Conservation (phyloP, 306 rosid species). For the Begonia peltatifolia region DNA sequence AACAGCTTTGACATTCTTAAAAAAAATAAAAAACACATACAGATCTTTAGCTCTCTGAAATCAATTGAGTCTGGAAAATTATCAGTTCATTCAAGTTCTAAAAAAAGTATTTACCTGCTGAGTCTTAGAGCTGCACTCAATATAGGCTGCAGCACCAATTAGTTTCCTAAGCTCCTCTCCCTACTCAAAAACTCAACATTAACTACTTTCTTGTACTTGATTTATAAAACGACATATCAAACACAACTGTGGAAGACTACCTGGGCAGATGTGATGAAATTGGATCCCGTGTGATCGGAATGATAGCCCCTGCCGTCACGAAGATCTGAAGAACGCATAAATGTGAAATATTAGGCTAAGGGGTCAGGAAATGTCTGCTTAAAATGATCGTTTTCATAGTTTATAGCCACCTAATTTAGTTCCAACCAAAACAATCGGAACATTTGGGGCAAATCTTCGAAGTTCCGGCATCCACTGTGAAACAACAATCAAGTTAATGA, state of each 20-base stretch:
- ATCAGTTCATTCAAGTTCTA: neutral
- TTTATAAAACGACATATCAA: neutral
- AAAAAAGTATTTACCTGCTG: constrained; percentile 50
- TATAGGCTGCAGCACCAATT: constrained; percentile 92
- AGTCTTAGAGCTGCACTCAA: constrained; percentile 95
- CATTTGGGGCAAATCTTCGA: constrained; percentile 87
- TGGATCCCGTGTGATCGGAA: constrained; percentile 68
- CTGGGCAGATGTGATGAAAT: constrained; percentile 65
- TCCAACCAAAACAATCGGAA: constrained; percentile 95
- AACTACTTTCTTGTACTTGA: constrained; percentile 3
- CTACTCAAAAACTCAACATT: constrained; percentile 20
- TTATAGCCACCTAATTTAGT: constrained; percentile 67
- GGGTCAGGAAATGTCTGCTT: neutral
- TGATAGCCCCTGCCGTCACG: constrained; percentile 65
- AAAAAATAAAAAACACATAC: neutral
- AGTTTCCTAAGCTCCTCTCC: constrained; percentile 98
- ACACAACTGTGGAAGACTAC: constrained; percentile 18
- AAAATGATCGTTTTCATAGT: neutral
- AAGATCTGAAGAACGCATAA: constrained; percentile 41
- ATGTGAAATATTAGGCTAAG: neutral
- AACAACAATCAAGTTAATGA: constrained; percentile 10
- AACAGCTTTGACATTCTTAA: constrained; percentile 87
- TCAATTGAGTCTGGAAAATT: neutral
- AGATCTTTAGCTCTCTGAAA: neutral
- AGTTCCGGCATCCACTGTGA: constrained; percentile 97